Conservation (phyloP, 2,329 filamentous ascomycete genomes). For the Hypoxylon sp. region DNA sequence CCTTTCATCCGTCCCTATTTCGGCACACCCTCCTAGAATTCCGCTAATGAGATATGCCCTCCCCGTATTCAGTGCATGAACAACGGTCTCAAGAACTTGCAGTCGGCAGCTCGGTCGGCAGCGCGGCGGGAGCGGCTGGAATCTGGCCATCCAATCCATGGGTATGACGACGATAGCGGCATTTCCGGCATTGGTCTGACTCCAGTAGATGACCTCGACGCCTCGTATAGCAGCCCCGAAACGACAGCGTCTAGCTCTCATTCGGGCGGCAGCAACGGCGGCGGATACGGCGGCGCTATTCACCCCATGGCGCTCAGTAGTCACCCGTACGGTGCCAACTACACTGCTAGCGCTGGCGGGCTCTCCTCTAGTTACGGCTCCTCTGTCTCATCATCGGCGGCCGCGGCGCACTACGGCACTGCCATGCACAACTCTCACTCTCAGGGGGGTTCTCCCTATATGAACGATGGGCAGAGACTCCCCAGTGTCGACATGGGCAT, state of each 20-base stretch:
- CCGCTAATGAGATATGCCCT: slow-evolving; percentile 11
- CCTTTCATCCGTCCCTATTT: neutral
- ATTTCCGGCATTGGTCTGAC: slow-evolving; percentile 74
- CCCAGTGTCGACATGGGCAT: slow-evolving; percentile 74
- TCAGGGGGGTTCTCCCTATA: slow-evolving; percentile 63
- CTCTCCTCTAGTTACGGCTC: slow-evolving; percentile 65
- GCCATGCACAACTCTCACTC: slow-evolving; percentile 52
- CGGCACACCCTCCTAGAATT: neutral
- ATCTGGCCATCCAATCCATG: slow-evolving; percentile 60
- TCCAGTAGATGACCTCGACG: slow-evolving; percentile 71
- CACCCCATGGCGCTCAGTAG: slow-evolving; percentile 48
- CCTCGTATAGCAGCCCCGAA: slow-evolving; percentile 70
- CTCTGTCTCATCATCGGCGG: slow-evolving; percentile 65
- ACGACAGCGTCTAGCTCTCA: slow-evolving; percentile 62
- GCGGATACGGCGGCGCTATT: slow-evolving; percentile 54
- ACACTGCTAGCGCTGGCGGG: slow-evolving; percentile 50
- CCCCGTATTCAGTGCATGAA: slow-evolving; percentile 77
- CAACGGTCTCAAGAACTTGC: slow-evolving; percentile 85
- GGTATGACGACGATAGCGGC: slow-evolving; percentile 79
- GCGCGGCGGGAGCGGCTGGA: slow-evolving; percentile 75
- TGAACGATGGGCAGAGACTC: slow-evolving; percentile 63
- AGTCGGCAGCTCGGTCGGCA: slow-evolving; percentile 76
- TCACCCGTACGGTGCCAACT: slow-evolving; percentile 55
- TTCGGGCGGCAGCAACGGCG: slow-evolving; percentile 56
- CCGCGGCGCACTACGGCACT: slow-evolving; percentile 53